phyloP scores from a whole-genome alignment of 768 basidiomycete species.

The Leucosporidium yakuticum region DNA sequence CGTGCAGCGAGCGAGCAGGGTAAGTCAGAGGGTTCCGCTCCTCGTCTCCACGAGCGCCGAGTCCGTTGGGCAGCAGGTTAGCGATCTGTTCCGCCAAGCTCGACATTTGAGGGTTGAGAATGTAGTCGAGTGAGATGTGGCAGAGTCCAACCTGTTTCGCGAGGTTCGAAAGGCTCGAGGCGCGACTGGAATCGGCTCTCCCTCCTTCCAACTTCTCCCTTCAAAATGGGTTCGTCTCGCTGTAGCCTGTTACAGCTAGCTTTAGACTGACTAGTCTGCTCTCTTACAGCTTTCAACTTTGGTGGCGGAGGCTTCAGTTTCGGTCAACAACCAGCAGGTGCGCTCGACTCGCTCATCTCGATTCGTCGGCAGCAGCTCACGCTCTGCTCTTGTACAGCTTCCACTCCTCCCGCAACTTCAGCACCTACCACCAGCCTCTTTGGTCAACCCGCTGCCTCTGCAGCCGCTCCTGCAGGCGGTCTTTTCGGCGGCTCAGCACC shows the following conservation, averaged over 20 bases:
- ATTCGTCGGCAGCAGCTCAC: not conserved
- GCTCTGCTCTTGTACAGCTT: not conserved
- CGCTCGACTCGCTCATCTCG: not conserved
- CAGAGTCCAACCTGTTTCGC: too few relatives aligned
- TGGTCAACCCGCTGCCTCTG: conserved; percentile 3
- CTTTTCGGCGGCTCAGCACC: conserved; percentile 25
- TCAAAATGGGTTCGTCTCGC: too few relatives aligned
- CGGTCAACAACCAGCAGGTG: conserved; percentile 16
- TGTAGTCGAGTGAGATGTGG: not conserved
- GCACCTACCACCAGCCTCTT: not conserved
- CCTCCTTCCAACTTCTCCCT: not conserved
- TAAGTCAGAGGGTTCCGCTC: conserved; percentile 23
- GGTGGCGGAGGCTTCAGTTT: conserved; percentile 29
- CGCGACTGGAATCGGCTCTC: not conserved
- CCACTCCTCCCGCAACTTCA: not conserved
- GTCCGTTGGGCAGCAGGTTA: conserved; percentile 29
- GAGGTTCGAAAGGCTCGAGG: not conserved
- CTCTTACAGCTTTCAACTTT: conserved; percentile 28
- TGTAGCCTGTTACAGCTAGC: too few relatives aligned
- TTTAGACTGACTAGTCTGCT: not conserved
- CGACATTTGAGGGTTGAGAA: not conserved
- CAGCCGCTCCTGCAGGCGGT: conserved; percentile 11
- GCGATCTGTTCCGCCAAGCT: conserved; percentile 10
- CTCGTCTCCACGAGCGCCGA: conserved; percentile 32
- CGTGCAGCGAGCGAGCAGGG: conserved; percentile 46